Percentiles rank a stretch among this genome's conserved stretches.
Conservation (phyloP, 768 basidiomycete species). For the Phaeotremella skinneri region DNA sequence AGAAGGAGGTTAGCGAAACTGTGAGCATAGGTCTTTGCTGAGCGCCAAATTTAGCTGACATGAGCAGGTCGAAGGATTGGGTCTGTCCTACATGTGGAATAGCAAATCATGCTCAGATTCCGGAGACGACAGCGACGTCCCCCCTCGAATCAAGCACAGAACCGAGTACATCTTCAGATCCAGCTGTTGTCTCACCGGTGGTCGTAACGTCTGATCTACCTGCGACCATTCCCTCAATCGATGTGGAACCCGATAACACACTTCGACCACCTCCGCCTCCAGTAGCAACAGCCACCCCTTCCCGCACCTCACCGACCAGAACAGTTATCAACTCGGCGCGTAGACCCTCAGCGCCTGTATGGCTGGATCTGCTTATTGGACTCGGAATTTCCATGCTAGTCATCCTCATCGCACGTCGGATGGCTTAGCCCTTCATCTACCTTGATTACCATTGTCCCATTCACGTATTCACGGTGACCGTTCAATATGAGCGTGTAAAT, state of each 20-base stretch:
- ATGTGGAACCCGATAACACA: too few relatives aligned
- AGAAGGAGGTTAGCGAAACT: slow-evolving; percentile 45
- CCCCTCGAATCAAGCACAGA: neutral
- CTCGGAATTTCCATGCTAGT: slow-evolving; percentile 19
- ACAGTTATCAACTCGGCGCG: slow-evolving; percentile 9
- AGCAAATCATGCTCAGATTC: slow-evolving; percentile 24
- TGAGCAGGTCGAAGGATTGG: slow-evolving; percentile 41
- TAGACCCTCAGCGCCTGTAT: slow-evolving; percentile 9
- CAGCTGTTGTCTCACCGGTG: too few relatives aligned
- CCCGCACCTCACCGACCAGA: slow-evolving; percentile 7
- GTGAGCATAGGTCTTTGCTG: slow-evolving; percentile 18
- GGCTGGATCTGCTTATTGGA: slow-evolving; percentile 33
- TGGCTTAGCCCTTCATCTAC: slow-evolving; percentile 11
- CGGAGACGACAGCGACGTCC: slow-evolving; percentile 2
- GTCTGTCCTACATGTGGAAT: slow-evolving; percentile 37
- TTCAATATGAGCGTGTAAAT: slow-evolving; percentile 1
- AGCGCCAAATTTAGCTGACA: slow-evolving; percentile 5
- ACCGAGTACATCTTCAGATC: too few relatives aligned
- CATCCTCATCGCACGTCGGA: slow-evolving; percentile 20
- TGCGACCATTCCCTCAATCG: too few relatives aligned
- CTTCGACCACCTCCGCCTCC: slow-evolving; percentile 2
- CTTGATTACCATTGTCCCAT: too few relatives aligned
- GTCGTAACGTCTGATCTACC: too few relatives aligned
- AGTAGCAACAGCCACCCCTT: slow-evolving; percentile 3
- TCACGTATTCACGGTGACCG: too few relatives aligned